A percentile compares a stretch with the other conserved stretches of the same genome.
Evolutionary conservation across 352 stramenopile genomes (phyloP).

Genomic region (Phytophthora tubulina): DNA sequence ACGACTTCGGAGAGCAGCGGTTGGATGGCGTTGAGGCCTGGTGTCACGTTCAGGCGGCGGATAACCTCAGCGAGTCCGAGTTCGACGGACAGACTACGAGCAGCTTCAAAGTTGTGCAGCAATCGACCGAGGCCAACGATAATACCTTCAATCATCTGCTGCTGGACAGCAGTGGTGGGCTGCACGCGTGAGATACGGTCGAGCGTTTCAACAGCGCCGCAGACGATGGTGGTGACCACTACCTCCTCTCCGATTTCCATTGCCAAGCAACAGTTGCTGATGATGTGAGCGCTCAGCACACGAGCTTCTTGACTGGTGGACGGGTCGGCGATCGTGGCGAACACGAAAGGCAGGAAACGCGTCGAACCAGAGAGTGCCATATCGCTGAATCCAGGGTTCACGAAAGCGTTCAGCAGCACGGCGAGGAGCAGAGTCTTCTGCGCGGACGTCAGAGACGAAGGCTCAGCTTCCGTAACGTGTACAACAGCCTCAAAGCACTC

Average conservation of each 20-base stretch:
- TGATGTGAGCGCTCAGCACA: conserved; percentile 64
- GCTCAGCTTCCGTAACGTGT: conserved; percentile 41
- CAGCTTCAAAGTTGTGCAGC: conserved; percentile 66
- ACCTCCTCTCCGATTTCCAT: conserved; percentile 75
- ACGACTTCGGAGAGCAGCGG: conserved; percentile 70
- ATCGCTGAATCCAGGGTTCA: conserved; percentile 60
- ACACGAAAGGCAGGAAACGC: conserved; percentile 77
- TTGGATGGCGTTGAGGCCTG: conserved; percentile 56
- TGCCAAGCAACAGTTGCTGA: conserved; percentile 80
- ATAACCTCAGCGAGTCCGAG: conserved; percentile 76
- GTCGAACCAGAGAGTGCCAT: conserved; percentile 55
- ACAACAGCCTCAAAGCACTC: conserved; percentile 65
- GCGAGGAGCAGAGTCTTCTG: conserved; percentile 69
- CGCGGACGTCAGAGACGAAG: conserved; percentile 40
- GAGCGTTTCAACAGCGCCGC: conserved; percentile 72
- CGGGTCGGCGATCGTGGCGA: conserved; percentile 54
- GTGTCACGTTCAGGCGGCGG: conserved; percentile 54
- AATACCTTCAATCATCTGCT: conserved; percentile 68
- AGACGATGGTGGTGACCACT: conserved; percentile 77
- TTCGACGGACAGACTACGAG: conserved; percentile 67
- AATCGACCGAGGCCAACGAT: conserved; percentile 72
- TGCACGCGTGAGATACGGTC: conserved; percentile 62
- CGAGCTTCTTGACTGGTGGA: conserved; percentile 52
- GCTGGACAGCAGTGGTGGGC: conserved; percentile 37
- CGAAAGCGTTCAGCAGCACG: conserved; percentile 75